phyloP scores from a whole-genome alignment of 352 stramenopile species.

The Thalassiosira hispida region DNA sequence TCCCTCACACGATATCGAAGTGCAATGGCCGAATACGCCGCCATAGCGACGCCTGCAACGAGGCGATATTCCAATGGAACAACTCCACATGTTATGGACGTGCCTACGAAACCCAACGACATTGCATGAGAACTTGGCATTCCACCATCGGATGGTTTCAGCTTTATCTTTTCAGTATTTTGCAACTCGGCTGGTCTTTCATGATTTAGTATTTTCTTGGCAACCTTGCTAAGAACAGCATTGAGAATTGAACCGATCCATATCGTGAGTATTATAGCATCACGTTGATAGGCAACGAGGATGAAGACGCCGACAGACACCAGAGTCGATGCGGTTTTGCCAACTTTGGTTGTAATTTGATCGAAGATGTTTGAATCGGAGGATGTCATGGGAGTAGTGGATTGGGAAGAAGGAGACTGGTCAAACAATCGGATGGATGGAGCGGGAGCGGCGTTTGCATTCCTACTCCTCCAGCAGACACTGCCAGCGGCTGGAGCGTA shows the following conservation, averaged over 20 bases:
- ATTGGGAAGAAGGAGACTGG: background rate
- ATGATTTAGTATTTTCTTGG: constrained; percentile 77
- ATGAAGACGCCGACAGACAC: constrained; percentile 75
- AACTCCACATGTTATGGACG: constrained; percentile 45
- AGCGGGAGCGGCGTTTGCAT: constrained; percentile 1
- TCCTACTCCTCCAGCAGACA: background rate
- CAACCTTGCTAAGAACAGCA: constrained; percentile 69
- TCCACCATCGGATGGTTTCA: constrained; percentile 76
- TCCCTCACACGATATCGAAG: constrained; percentile 72
- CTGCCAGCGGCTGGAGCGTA: too few relatives aligned
- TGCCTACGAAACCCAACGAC: constrained; percentile 82
- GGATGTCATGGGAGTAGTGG: background rate
- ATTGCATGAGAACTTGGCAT: constrained; percentile 83
- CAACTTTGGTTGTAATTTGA: constrained; percentile 42
- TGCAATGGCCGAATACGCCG: constrained; percentile 56
- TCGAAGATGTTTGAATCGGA: constrained; percentile 14
- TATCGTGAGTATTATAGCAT: constrained; percentile 71
- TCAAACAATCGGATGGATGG: constrained; percentile 9
- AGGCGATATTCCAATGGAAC: constrained; percentile 17
- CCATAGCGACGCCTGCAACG: constrained; percentile 21
- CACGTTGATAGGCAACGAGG: constrained; percentile 63
- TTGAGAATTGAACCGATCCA: constrained; percentile 81
- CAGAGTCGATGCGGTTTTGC: constrained; percentile 71
- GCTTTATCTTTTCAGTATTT: constrained; percentile 39
- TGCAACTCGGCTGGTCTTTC: constrained; percentile 54